Percentiles rank a stretch among this genome's conserved stretches.
Conservation (phyloP, 192 early-diverging fungal species). For the Linnemannia elongata region DNA sequence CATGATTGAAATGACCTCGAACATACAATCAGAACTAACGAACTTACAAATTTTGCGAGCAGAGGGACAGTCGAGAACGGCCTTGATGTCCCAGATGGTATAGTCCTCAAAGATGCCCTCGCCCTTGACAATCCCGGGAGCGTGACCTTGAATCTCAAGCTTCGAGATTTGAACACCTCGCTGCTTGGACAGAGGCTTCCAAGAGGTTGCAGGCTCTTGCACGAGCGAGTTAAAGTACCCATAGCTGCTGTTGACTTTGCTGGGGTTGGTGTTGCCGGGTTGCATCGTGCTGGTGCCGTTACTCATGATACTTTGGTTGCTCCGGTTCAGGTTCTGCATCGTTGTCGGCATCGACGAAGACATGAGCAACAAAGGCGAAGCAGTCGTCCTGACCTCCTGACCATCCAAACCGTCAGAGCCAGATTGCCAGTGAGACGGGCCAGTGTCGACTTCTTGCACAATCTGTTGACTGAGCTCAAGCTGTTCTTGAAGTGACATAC, state of each 20-base stretch:
- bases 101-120: slow-evolving; percentile 58
- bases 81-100: slow-evolving; percentile 66
- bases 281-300: slow-evolving; percentile 50
- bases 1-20: background rate
- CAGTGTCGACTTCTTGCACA: slow-evolving; percentile 44
- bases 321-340: slow-evolving; percentile 33
- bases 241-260: slow-evolving; percentile 45
- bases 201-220: slow-evolving; percentile 40
- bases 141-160: slow-evolving; percentile 53
- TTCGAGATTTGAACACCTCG: slow-evolving; percentile 46
- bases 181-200: slow-evolving; percentile 44
- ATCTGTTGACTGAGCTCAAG: slow-evolving; percentile 52
- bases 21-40: background rate
- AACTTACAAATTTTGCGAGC: slow-evolving; percentile 59
- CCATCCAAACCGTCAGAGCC: slow-evolving; percentile 25
- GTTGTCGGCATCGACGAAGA: slow-evolving; percentile 52
- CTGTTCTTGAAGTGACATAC: slow-evolving; percentile 54
- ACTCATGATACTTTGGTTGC: slow-evolving; percentile 43
- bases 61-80: slow-evolving; percentile 56
- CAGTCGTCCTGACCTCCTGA: slow-evolving; percentile 15
- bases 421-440: slow-evolving; percentile 16
- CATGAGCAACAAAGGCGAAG: slow-evolving; percentile 49
- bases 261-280: slow-evolving; percentile 44
- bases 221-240: slow-evolving; percentile 49
- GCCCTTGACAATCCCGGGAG: slow-evolving; percentile 51